Evolutionary conservation across 2,329 filamentous ascomycete genomes (phyloP), one percentile per base, ranked within the genome.

Genomic region (Fusarium aywerte): DNA sequence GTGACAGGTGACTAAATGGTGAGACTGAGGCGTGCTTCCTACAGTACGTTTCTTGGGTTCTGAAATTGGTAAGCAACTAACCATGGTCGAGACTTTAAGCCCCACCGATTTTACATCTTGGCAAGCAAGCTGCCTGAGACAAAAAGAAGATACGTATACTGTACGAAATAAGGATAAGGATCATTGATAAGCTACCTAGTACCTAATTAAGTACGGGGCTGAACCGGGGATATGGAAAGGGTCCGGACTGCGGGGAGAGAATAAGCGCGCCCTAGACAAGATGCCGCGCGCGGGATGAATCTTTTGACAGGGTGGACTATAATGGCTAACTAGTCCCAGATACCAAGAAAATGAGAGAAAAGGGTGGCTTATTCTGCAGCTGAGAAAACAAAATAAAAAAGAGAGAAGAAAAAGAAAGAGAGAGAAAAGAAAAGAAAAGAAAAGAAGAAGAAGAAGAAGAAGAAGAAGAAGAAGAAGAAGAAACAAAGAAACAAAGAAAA

Each of bases 191-290:
- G 20, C 20, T 33, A 33, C 20, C n/a, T 8, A n/a, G n/a, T n/a
- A n/a, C n/a, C n/a, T n/a, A n/a, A n/a, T 33, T 31, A 16, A 32
- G 38, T 33, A 44, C 47, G 57, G 64, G 52, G 50, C 42, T 63
- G 58, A 55, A 33, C 48, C 64, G 57, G 61, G 38, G 27, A 27
- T 27, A 10, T 39, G 56, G 49, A 52, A 45, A 49, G 16, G 40
- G 47, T 31, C 50, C 23, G 65, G 51, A 49, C 51, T 65, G 60
- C 56, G 60, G 65, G 65, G 65, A 36, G 33, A 27, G 29, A 48
- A 54, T 63, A 67, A 67, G 58, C 62, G 63, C 63, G 63, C n/a
- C 45, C 47, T 23, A 54, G 21, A 38, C 7, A 45, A 39, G 21
- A 50, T 63, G 58, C 48, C 48, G 27, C 45, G 27, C 45, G 35